phyloP scores from a whole-genome alignment of 1,284 basidiomycete genomes.

The Pulveroboletus ridleyi region DNA sequence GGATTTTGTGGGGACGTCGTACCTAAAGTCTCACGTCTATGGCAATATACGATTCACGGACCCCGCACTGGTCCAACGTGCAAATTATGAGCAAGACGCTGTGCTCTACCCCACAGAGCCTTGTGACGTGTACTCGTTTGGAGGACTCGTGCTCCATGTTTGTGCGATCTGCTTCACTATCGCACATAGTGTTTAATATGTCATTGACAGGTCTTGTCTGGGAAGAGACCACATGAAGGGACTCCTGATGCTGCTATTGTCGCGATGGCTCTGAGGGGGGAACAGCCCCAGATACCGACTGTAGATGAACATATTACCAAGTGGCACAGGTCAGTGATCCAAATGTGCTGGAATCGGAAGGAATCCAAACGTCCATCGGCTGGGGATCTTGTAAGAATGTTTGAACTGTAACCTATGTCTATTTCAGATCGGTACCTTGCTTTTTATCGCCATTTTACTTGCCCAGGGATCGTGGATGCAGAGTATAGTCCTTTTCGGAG shows the following conservation, averaged over 20 bases:
- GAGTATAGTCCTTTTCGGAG: too few species aligned
- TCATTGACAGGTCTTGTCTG: slow-evolving; percentile 28
- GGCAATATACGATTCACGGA: slow-evolving; percentile 44
- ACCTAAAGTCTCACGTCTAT: slow-evolving; percentile 38
- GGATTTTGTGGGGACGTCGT: slow-evolving; percentile 41
- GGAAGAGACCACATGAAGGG: slow-evolving; percentile 31
- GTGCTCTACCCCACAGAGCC: slow-evolving; percentile 29
- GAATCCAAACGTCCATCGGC: slow-evolving; percentile 30
- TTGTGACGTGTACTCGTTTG: slow-evolving; percentile 42
- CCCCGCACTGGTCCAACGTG: slow-evolving; percentile 37
- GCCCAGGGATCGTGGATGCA: too few species aligned
- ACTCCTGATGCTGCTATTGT: slow-evolving; percentile 8
- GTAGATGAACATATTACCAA: slow-evolving; percentile 5
- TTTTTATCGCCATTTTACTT: too few species aligned
- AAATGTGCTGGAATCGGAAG: slow-evolving; percentile 29
- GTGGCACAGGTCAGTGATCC: slow-evolving; percentile 23
- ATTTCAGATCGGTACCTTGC: too few species aligned
- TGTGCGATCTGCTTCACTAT: slow-evolving; percentile 10
- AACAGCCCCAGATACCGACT: slow-evolving; percentile 25
- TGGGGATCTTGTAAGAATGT: slow-evolving; percentile 17
- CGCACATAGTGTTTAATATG: slow-evolving; percentile 16
- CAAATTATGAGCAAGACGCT: neutral
- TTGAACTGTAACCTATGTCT: slow-evolving; percentile 16
- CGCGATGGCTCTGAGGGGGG: slow-evolving; percentile 11
- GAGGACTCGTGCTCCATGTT: slow-evolving; percentile 38